A percentile compares a stretch with the other conserved stretches of the same genome.
phyloP scores from a whole-genome alignment of 2,329 filamentous ascomycete genomes.

The Hypoxylon sp. region DNA sequence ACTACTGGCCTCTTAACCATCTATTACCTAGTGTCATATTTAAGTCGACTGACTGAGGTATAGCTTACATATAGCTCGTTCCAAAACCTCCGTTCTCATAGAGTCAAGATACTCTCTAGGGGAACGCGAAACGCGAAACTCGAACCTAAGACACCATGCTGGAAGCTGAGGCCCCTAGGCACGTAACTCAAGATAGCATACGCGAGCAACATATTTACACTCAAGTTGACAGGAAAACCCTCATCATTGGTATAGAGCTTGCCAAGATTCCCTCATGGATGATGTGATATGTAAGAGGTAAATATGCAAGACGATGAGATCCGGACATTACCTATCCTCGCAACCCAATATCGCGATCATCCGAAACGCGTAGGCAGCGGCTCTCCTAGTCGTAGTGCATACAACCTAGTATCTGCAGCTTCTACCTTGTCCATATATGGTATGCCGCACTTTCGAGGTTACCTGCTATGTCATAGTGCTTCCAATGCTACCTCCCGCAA shows the following conservation, averaged over 20 bases:
- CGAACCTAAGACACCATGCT: not conserved
- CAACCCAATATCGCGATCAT: slow-evolving; percentile 7
- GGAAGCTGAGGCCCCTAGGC: not conserved
- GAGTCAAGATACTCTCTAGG: not conserved
- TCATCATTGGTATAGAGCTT: not conserved
- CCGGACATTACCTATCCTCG: not conserved
- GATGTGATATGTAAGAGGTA: not conserved
- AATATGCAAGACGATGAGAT: not conserved
- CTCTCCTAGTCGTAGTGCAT: slow-evolving; percentile 23
- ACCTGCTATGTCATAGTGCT: slow-evolving; percentile 35
- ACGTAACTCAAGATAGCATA: not conserved
- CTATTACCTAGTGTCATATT: not conserved
- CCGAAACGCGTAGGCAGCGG: slow-evolving; percentile 23
- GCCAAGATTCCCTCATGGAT: not conserved
- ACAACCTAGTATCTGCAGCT: slow-evolving; percentile 25
- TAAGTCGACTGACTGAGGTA: not conserved
- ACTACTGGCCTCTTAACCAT: slow-evolving; percentile 3
- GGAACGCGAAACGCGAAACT: not conserved
- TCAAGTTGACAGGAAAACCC: too few relatives aligned
- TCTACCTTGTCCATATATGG: slow-evolving; percentile 15
- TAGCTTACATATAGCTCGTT: not conserved
- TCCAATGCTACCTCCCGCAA: slow-evolving; percentile 29
- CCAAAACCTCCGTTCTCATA: not conserved
- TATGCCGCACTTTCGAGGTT: slow-evolving; percentile 20
- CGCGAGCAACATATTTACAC: too few relatives aligned